Base-by-base conservation (phyloP, 1,284 basidiomycete species). In the Sanguinoderma infundibulare region DNA sequence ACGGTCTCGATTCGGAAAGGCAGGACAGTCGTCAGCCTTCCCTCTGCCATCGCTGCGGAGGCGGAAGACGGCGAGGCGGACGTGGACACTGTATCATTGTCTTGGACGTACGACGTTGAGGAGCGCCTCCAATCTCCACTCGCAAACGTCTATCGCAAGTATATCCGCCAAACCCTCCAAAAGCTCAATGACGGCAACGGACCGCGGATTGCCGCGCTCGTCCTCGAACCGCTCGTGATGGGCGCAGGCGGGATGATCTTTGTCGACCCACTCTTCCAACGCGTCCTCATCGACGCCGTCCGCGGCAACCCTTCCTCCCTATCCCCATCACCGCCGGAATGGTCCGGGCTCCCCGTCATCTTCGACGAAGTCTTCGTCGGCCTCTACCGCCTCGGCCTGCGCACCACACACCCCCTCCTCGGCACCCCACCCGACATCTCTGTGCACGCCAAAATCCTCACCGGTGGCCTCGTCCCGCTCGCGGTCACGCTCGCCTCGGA, bases 191-290 rank as follows among this genome's bases (percentile, higher is more conserved):
- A 67, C 61, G 74, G 68, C 24, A 78, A 72, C 14, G 74, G 75
- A 1, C 78, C 75, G 1, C 81, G 77, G 24, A 73, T 90, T 8
- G 90, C 85, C 7, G 92, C 94, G 0, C 81, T 98, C 14, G 87
- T 98, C 14, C 79, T 99, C 38, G 97, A 99, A 74, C 97, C 97
- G 0, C 83, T 98, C 15, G 86, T 98, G 32, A 91, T 98, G 83
- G 97, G 97, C 15, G 96, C 97, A 0, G 97, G 95, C 0, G 97
- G 97, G 0, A 98, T 98, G 97, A 81, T 96, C 40, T 98, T 98
- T 72, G 95, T 98, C 51, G 97, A 99, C 71, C 97, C 97, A 1
- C 87, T 99, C 36, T 98, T 97, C 83, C 97, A 99, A 74, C 86
- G 93, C 22, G 79, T 95, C 40, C 77, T 99, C 62, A 81, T 98